A percentile compares a stretch with the other conserved stretches of the same genome.
Evolutionary conservation across 2,329 filamentous ascomycete species (phyloP).

Genomic region (Pestalotiopsis sp.): DNA sequence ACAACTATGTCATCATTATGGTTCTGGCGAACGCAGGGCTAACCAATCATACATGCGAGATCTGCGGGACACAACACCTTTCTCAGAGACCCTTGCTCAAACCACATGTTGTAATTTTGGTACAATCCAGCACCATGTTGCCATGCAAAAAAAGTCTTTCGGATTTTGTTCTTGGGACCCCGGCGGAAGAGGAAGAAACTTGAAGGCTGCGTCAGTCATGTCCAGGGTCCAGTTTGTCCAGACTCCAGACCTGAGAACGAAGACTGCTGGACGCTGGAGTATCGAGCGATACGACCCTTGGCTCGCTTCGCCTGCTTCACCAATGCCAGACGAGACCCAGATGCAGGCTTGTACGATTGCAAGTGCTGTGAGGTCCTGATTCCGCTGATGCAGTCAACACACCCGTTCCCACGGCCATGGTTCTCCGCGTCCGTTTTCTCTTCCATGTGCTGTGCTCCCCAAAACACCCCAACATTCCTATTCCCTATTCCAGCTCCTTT

Average conservation of each 20-base stretch:
- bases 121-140: not conserved
- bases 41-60: not conserved
- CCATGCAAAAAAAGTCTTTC: not conserved
- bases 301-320: too few relatives aligned
- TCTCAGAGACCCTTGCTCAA: not conserved
- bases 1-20: slow-evolving; percentile 11
- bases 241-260: not conserved
- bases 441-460: not conserved
- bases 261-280: too few relatives aligned
- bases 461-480: not conserved
- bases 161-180: not conserved
- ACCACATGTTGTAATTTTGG: not conserved
- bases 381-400: not conserved
- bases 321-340: too few relatives aligned
- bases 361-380: too few relatives aligned
- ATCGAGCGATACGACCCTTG: too few relatives aligned
- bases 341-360: too few relatives aligned
- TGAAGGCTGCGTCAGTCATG: too few relatives aligned
- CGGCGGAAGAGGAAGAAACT: not conserved
- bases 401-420: slow-evolving; percentile 7
- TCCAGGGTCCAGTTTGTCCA: not conserved
- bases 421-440: not conserved
- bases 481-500: not conserved
- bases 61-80: not conserved
- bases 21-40: slow-evolving; percentile 9